phyloP scores from a whole-genome alignment of 306 rosid species.

The Trifolium repens region DNA sequence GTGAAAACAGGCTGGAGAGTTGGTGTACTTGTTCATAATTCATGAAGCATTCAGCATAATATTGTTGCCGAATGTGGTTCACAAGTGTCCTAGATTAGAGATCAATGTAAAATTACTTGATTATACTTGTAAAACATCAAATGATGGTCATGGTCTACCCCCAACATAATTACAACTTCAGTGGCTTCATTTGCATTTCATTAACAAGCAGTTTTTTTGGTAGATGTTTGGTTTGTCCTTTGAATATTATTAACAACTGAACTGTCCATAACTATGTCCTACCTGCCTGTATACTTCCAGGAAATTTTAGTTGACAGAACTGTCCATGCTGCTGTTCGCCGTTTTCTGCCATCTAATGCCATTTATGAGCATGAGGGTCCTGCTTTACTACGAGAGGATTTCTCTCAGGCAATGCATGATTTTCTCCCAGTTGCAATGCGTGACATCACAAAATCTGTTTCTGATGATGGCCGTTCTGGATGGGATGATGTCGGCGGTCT shows the following conservation, averaged over 20 bases:
- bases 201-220: neutral
- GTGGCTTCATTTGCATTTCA: conserved; percentile 14
- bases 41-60: conserved; percentile 34
- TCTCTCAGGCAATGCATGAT: conserved; percentile 85
- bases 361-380: conserved; percentile 58
- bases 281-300: conserved; percentile 54
- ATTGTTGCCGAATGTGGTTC: conserved; percentile 20
- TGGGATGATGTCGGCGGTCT: conserved; percentile 99
- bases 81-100: conserved; percentile 30
- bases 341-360: conserved; percentile 63
- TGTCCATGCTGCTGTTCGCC: conserved; percentile 83
- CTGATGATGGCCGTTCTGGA: conserved; percentile 85
- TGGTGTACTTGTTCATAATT: conserved; percentile 33
- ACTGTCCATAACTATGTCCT: conserved; percentile 21
- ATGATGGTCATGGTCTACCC: conserved; percentile 32
- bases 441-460: conserved; percentile 74
- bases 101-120: conserved; percentile 28
- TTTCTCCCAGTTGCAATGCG: conserved; percentile 97
- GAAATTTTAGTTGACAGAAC: conserved; percentile 94
- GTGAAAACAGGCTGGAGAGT: neutral
- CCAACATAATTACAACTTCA: conserved; percentile 7
- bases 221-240: conserved; percentile 27
- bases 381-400: conserved; percentile 70
- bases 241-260: conserved; percentile 19
- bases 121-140: conserved; percentile 15